A percentile compares a stretch with the other conserved stretches of the same genome.
Conservation (phyloP, 2,329 filamentous ascomycete species). For the Colletotrichum sp. region DNA sequence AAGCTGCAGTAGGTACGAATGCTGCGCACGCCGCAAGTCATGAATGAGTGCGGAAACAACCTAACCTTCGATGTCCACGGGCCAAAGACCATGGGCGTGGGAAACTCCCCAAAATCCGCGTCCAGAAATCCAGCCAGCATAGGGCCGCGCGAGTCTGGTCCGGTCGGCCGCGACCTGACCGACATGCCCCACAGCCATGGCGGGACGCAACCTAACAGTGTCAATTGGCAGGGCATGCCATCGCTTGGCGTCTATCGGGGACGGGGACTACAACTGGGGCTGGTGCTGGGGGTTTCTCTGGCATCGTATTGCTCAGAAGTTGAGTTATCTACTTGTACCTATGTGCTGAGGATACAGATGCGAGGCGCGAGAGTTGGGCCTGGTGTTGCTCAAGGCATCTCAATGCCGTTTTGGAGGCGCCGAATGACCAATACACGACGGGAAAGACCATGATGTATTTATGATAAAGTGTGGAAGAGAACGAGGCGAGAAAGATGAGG, state of each 20-base stretch:
- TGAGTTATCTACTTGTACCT: neutral
- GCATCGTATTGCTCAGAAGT: neutral
- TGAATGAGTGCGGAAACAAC: neutral
- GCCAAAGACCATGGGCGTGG: neutral
- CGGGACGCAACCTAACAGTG: conserved; percentile 16
- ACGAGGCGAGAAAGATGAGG: neutral
- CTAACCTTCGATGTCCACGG: neutral
- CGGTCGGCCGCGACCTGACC: conserved; percentile 17
- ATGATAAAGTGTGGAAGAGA: neutral
- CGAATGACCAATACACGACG: neutral
- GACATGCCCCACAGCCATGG: conserved; percentile 6
- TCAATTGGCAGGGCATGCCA: neutral
- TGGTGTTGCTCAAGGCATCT: neutral
- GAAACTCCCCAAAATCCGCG: neutral
- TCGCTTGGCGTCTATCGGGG: neutral
- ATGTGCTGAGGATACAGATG: neutral
- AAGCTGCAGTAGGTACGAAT: neutral
- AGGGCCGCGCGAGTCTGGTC: conserved; percentile 1
- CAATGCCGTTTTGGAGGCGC: neutral
- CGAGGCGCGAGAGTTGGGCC: neutral
- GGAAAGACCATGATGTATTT: neutral
- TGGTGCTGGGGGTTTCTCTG: neutral
- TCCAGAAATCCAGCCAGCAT: neutral
- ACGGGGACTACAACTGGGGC: neutral
- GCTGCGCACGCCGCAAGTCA: neutral